Evolutionary conservation across 495 filamentous ascomycete genomes (phyloP).

Genomic region (Aspergillus panamensis): DNA sequence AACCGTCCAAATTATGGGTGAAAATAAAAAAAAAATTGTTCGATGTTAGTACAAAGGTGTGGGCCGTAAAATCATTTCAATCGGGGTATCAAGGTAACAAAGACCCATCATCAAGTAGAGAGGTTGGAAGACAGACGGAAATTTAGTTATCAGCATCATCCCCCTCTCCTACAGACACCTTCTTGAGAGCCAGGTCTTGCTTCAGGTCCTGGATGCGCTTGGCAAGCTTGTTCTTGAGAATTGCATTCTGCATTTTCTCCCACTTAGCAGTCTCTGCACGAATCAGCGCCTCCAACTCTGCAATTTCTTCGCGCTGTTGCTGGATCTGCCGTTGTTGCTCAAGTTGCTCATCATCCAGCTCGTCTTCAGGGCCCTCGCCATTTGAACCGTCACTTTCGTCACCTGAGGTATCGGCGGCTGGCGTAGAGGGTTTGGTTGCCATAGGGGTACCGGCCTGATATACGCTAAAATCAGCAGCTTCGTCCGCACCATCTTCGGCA

Average conservation of each 20-base stretch:
- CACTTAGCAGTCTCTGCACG: conserved; percentile 42
- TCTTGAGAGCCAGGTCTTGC: conserved; percentile 47
- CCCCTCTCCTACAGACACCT: conserved; percentile 45
- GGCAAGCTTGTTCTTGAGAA: conserved; percentile 50
- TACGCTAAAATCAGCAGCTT: conserved; percentile 19
- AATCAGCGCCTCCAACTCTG: conserved; percentile 47
- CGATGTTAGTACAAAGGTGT: not conserved
- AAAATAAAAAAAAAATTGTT: not conserved
- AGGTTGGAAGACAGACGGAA: not conserved
- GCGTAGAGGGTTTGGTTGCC: conserved; percentile 36
- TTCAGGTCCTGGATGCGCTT: conserved; percentile 47
- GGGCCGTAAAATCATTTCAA: conserved; percentile 3
- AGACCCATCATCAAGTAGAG: conserved; percentile 4
- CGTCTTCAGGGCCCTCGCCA: conserved; percentile 59
- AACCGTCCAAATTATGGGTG: not conserved
- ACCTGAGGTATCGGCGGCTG: conserved; percentile 43
- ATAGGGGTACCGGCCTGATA: conserved; percentile 35
- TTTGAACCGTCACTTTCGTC: conserved; percentile 53
- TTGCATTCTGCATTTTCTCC: conserved; percentile 40
- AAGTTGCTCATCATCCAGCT: conserved; percentile 53
- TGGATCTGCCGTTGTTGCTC: conserved; percentile 47
- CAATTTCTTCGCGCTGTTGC: conserved; percentile 49
- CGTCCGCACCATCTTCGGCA: conserved; percentile 19
- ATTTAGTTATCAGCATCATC: conserved; percentile 33
- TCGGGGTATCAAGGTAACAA: conserved; percentile 20